Evolutionary conservation across 306 rosid species (phyloP).

Genomic region (Senna tora): DNA sequence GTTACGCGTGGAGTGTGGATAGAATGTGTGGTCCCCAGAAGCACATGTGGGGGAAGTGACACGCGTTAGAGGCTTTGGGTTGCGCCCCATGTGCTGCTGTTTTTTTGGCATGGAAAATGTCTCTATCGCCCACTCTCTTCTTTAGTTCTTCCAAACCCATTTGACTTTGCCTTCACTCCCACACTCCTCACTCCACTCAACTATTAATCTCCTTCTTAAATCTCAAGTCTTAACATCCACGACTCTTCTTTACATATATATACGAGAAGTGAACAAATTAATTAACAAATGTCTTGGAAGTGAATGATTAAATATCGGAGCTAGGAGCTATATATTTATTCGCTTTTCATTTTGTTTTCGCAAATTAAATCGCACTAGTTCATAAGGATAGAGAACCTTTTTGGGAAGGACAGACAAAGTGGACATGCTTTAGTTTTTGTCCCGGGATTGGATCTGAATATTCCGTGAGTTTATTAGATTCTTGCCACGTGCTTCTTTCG

Average conservation of each 20-base stretch:
- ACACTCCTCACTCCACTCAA: constrained; percentile 2
- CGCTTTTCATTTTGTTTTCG: constrained; percentile 8
- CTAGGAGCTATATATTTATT: no score
- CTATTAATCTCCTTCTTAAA: background rate
- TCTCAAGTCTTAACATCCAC: background rate
- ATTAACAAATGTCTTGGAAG: background rate
- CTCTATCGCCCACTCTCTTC: constrained; percentile 31
- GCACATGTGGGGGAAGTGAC: constrained; percentile 60
- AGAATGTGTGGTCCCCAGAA: constrained; percentile 58
- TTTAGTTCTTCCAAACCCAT: constrained; percentile 20
- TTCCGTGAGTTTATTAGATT: constrained; percentile 37
- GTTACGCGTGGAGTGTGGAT: constrained; percentile 52
- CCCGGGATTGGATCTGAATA: constrained; percentile 49
- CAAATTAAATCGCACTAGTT: constrained; percentile 31
- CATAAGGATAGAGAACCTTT: constrained; percentile 19
- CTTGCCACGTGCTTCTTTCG: constrained; percentile 39
- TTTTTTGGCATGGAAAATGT: constrained; percentile 20
- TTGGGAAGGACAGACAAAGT: constrained; percentile 47
- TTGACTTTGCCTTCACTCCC: constrained; percentile 32
- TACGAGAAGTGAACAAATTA: background rate
- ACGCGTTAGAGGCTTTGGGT: constrained; percentile 57
- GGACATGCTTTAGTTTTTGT: constrained; percentile 47
- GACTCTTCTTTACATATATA: background rate
- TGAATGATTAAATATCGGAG: background rate
- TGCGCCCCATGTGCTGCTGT: constrained; percentile 74